Conservation (phyloP, 352 stramenopile genomes). For the Thraustochytrium striatum region DNA sequence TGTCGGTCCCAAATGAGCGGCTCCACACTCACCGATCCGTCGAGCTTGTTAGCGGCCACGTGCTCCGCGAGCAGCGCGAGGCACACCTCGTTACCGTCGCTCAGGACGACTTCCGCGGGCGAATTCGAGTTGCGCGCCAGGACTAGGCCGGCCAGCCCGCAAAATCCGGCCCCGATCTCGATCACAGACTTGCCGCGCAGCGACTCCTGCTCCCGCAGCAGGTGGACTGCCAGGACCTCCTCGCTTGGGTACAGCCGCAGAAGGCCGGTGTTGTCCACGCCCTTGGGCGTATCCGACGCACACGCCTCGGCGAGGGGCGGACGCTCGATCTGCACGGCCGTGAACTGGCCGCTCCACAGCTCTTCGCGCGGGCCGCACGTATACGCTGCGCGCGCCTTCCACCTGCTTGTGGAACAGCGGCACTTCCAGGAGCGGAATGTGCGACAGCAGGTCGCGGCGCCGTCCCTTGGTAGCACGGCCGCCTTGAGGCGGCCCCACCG, state of each 20-base stretch:
- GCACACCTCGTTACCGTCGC: constrained; percentile 28
- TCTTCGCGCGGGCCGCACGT: too few species aligned
- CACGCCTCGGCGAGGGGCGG: too few species aligned
- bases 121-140: not conserved
- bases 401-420: too few species aligned
- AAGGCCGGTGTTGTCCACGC: constrained; percentile 25
- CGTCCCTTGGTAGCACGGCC: too few species aligned
- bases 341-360: too few species aligned
- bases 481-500: too few species aligned
- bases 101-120: not conserved
- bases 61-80: not conserved
- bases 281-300: too few species aligned
- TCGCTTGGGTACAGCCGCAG: constrained; percentile 32
- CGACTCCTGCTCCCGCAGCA: not conserved
- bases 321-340: too few species aligned
- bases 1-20: constrained; percentile 27
- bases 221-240: constrained; percentile 24
- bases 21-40: not conserved
- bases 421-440: too few species aligned
- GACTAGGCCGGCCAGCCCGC: constrained; percentile 24
- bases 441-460: too few species aligned
- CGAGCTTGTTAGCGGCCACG: not conserved
- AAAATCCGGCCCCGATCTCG: constrained; percentile 33
- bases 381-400: too few species aligned
- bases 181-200: not conserved